Percentiles rank a stretch among this genome's conserved stretches.
These are phyloP conservation scores for Scedosporium boydii DNA, from an alignment of 2,329 filamentous ascomycete species.

Conservation along the genomic window DNA sequence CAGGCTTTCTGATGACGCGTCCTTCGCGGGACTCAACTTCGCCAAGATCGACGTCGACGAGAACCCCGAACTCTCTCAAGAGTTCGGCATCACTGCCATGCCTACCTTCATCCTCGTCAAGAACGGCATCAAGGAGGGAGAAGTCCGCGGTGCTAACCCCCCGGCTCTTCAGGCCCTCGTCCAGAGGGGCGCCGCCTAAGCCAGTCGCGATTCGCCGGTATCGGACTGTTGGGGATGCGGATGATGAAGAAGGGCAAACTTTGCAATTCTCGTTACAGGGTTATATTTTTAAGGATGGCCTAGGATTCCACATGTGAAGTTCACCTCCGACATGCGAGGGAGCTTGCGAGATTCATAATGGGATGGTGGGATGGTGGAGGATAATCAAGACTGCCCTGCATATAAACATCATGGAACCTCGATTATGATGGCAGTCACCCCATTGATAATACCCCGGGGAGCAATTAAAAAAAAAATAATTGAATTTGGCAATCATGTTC, in stretches of 20 bases:
- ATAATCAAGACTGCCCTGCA: neutral
- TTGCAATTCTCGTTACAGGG: neutral
- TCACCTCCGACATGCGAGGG: neutral
- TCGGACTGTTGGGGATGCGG: no score
- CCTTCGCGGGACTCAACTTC: conserved; percentile 22
- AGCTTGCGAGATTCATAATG: neutral
- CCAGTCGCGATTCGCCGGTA: no score
- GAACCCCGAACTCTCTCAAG: conserved; percentile 36
- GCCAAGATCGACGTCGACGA: conserved; percentile 51
- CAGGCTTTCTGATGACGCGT: neutral
- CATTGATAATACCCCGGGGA: neutral
- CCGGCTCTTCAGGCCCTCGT: neutral
- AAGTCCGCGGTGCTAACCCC: conserved; percentile 5
- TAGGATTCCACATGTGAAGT: no score
- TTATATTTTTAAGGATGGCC: no score
- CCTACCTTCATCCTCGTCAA: conserved; percentile 53
- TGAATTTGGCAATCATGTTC: no score
- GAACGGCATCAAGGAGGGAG: conserved; percentile 28
- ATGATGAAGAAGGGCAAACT: neutral
- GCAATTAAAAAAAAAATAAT: no score
- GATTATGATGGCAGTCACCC: neutral
- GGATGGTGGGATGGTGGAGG: neutral
- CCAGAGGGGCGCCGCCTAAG: neutral
- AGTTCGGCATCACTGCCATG: conserved; percentile 44
- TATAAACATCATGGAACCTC: no score